Evolutionary conservation across 768 basidiomycete genomes (phyloP).

Genomic region (Russula olivacea): DNA sequence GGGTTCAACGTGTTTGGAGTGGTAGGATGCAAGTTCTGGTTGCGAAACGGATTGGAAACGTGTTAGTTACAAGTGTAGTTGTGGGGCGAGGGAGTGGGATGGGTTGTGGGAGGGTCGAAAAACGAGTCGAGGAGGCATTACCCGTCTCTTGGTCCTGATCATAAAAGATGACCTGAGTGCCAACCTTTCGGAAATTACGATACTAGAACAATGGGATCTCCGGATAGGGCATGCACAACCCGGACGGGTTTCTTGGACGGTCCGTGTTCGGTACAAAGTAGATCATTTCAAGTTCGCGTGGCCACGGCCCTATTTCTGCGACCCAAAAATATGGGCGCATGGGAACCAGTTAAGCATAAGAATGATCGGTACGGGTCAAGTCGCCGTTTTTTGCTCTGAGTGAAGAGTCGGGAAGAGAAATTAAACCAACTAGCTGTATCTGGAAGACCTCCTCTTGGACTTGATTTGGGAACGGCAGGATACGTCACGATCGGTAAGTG

Average conservation of each 20-base stretch:
- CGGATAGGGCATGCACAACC: constrained; percentile 4
- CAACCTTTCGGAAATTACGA: constrained; percentile 11
- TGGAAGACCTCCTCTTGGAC: not conserved
- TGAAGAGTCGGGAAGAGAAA: not conserved
- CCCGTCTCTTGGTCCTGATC: not conserved
- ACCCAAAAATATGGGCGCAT: not conserved
- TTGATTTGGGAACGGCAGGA: not conserved
- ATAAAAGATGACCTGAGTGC: constrained; percentile 10
- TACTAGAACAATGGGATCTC: constrained; percentile 12
- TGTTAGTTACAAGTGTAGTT: constrained; percentile 16
- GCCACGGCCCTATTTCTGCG: constrained; percentile 16
- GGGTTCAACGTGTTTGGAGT: constrained; percentile 16
- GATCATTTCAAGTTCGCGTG: constrained; percentile 7
- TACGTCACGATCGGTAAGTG: not conserved
- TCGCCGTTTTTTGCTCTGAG: not conserved
- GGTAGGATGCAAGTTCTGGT: constrained; percentile 4
- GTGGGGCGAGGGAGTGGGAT: not conserved
- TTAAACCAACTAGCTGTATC: constrained; percentile 5
- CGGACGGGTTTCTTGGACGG: constrained; percentile 18
- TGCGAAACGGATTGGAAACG: not conserved
- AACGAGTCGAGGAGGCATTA: not conserved
- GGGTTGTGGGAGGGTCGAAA: too few relatives aligned
- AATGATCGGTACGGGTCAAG: constrained; percentile 19
- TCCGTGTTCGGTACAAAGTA: not conserved
- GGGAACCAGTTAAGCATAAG: not conserved